phyloP scores from a whole-genome alignment of 345 rosid genomes.

The Firmiana major region DNA sequence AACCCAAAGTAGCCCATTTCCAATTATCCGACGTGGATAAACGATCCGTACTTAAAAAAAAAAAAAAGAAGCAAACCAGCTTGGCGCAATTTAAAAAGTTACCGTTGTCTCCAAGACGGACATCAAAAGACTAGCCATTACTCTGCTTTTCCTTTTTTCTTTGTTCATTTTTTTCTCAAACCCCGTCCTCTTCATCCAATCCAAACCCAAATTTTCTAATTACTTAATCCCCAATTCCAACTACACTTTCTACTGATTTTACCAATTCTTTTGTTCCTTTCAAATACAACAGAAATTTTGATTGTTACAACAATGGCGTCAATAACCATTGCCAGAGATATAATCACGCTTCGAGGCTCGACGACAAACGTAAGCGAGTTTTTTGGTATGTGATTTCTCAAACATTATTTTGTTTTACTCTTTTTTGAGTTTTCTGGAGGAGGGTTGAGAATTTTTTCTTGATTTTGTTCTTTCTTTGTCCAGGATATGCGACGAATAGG shows the following conservation, averaged over 20 bases:
- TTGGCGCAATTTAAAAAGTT: constrained; percentile 15
- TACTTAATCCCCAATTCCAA: neutral
- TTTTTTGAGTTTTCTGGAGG: neutral
- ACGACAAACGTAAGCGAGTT: constrained; percentile 97
- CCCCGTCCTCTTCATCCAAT: neutral
- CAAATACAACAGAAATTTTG: neutral
- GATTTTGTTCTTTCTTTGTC: constrained; percentile 8
- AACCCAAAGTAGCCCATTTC: too few species aligned
- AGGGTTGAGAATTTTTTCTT: constrained; percentile 4
- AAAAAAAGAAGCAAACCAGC: neutral
- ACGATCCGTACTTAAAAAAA: neutral
- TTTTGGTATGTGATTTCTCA: constrained; percentile 50
- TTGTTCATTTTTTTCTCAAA: neutral
- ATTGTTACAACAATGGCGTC: constrained; percentile 49
- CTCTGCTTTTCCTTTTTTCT: neutral
- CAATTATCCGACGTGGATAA: neutral
- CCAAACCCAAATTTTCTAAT: neutral
- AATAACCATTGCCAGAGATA: constrained; percentile 72
- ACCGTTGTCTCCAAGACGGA: constrained; percentile 1
- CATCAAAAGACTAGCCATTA: constrained; percentile 12
- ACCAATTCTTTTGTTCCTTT: neutral
- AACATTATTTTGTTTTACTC: neutral
- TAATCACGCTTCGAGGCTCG: constrained; percentile 94
- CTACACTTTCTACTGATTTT: neutral
- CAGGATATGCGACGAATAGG: constrained; percentile 99